Percentiles rank a stretch among this genome's conserved stretches.
Conservation (phyloP, 352 stramenopile species). For the Globisporangium nagaii region DNA sequence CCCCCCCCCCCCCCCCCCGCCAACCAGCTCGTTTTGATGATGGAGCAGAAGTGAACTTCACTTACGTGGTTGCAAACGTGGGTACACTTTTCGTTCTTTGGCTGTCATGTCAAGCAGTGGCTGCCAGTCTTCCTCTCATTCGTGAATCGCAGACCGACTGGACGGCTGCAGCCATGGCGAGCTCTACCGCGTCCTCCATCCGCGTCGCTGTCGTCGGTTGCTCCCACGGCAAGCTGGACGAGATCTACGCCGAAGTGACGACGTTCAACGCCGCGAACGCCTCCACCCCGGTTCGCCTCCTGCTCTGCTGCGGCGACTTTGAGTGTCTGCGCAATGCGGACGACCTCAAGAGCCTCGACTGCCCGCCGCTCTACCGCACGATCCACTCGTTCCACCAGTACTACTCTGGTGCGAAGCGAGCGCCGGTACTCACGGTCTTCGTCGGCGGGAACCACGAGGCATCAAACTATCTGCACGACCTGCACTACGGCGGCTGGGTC, state of each 20-base stretch:
- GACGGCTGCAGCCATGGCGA: too few species aligned
- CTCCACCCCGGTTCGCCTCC: constrained; percentile 58
- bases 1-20: too few species aligned
- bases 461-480: constrained; percentile 89
- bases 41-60: too few species aligned
- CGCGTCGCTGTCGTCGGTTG: constrained; percentile 88
- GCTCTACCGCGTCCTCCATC: neutral
- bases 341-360: constrained; percentile 85
- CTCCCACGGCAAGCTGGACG: constrained; percentile 91
- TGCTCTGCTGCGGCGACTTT: constrained; percentile 95
- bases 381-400: constrained; percentile 89
- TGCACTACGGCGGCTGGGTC: constrained; percentile 93
- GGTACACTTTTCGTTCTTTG: too few species aligned
- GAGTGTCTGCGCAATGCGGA: constrained; percentile 85
- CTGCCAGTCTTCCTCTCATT: too few species aligned
- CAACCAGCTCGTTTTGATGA: too few species aligned
- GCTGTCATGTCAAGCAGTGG: too few species aligned
- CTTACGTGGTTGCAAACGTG: too few species aligned
- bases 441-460: constrained; percentile 97
- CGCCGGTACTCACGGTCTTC: constrained; percentile 90
- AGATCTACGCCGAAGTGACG: constrained; percentile 87
- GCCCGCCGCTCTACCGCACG: constrained; percentile 87
- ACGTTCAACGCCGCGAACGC: constrained; percentile 27
- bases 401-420: constrained; percentile 78
- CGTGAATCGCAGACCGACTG: too few species aligned